Base-by-base conservation (phyloP, 495 filamentous ascomycete species). In the Neurospora sp. region DNA sequence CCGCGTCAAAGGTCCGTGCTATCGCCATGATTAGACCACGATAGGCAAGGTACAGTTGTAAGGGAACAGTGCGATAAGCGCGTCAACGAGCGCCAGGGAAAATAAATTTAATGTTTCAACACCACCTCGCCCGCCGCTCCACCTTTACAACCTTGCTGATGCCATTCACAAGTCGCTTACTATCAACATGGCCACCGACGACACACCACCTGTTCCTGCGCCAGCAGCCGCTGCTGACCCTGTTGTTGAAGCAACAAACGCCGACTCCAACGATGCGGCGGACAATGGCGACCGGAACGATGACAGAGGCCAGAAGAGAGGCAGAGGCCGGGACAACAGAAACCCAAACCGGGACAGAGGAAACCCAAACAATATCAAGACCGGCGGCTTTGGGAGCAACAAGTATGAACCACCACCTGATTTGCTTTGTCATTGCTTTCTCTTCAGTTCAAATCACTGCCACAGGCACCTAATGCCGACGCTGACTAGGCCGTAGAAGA, bases 401-500 rank as follows among this genome's bases (percentile, higher is more conserved):
- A 78, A 77, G 78, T 80, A 77, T 20, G 77, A 27, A 2, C 47
- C 9, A 70, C 69, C 31, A 3, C 31, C 31, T 44, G 41, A 18
- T n/a, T 40, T 22, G 18, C 20, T 70, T 42, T 42, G 20, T 0
- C 40, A 42, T 3, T 18, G 14, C 40, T 42, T 18, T 42, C 1
- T 6, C 40, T 40, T 68, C 47, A 41, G 5, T 27, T 6, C 37
- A 14, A 22, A 0, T 35, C 9, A 12, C 9, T 22, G 45, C 47
- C 53, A 61, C 53, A 68, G 61, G 38, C 47, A 7, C n/a, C 45
- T 74, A 71, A 78, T 76, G 77, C 76, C 77, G 75, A 80, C 78
- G 65, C 77, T 79, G 73, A 79, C 75, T 41, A 77, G 75, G 16
- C 4, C 18, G 4, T 72, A 78, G 77, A 38, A 69, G 74, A n/a